Conservation (phyloP, 2,329 filamentous ascomycete genomes). For the Fusarium drepaniforme region DNA sequence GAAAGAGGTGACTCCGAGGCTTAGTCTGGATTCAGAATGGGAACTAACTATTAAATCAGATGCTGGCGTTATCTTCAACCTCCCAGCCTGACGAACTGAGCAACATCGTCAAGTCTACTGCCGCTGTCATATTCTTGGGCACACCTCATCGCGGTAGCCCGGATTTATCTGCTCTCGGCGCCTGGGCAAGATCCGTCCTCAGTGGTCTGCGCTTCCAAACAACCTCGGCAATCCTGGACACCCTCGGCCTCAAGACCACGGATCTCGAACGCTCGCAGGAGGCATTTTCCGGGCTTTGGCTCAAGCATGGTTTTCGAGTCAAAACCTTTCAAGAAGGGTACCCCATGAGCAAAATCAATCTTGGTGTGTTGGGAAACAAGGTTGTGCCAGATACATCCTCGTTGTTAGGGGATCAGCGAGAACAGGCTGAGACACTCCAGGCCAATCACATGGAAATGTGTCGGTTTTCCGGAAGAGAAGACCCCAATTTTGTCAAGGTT, state of each 20-base stretch:
- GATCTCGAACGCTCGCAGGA: slow-evolving; percentile 27
- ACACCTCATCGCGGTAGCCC: slow-evolving; percentile 48
- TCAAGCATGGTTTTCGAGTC: slow-evolving; percentile 17
- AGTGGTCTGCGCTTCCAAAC: slow-evolving; percentile 27
- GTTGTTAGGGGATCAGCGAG: slow-evolving; percentile 9
- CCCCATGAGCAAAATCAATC: not conserved
- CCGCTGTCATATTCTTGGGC: slow-evolving; percentile 49
- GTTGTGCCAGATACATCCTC: slow-evolving; percentile 30
- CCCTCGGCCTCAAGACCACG: slow-evolving; percentile 16
- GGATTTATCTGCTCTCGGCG: slow-evolving; percentile 34
- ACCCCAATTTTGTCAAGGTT: slow-evolving; percentile 30
- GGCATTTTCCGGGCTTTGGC: slow-evolving; percentile 21
- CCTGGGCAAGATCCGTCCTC: slow-evolving; percentile 29
- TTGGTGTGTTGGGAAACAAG: slow-evolving; percentile 20
- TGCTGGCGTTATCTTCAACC: slow-evolving; percentile 10
- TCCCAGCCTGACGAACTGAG: slow-evolving; percentile 10
- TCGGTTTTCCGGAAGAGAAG: not conserved
- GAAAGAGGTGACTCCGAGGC: slow-evolving; percentile 17
- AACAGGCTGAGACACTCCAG: slow-evolving; percentile 27
- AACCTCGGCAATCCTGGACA: slow-evolving; percentile 3
- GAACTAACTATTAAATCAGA: not conserved
- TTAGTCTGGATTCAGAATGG: not conserved
- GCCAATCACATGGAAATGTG: slow-evolving; percentile 29
- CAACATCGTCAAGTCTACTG: slow-evolving; percentile 39
- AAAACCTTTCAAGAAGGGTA: slow-evolving; percentile 36